Evolutionary conservation across 805 yeast genomes (phyloP), one percentile per base, ranked within the genome.

Genomic region (Cyberlindnera xylosilytica): DNA sequence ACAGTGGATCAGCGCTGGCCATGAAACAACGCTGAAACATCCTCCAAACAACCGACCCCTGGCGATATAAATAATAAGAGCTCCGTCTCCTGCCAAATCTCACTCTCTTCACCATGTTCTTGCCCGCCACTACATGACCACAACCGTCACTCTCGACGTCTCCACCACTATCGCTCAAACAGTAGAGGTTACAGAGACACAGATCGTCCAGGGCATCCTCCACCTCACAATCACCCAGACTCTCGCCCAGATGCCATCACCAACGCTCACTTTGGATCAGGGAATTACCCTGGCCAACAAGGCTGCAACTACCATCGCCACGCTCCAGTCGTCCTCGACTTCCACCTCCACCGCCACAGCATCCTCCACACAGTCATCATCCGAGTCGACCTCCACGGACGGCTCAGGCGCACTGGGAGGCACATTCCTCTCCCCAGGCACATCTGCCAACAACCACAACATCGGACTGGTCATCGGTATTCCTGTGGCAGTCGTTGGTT

Each of bases 401-500:
- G 20, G 18, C 4, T n/a, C 30, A 8, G n/a, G 28, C 2, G 27
- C 48, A 3, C 26, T 34, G 8, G 38, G 38, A 5, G 34, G 31
- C n/a, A 16, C 16, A 13, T 24, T 32, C 18, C 12, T 18, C 28
- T 34, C 31, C 6, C 20, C 18, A 17, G 31, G 17, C 20, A 24
- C 50, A 11, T 13, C 44, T 2, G 32, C 37, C 3, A 38, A 23
- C 8, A 41, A 36, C 19, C 16, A 50, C 0, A 54, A 49, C 19
- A 45, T 54, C 20, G 57, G 55, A 1, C 26, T 58, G 1, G 51
- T 55, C 19, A 48, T 58, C 16, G 62, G 60, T 11, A 51, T 58
- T 6, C 61, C 62, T 0, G 39, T 58, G 27, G 59, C 55, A 4
- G 50, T 55, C 8, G 32, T 57, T 22, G 50, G 50, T 6, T n/a